Evolutionary conservation across 108 stramenopile species (phyloP), one percentile per base, ranked within the genome.

Genomic region (Bacterosira constricta): DNA sequence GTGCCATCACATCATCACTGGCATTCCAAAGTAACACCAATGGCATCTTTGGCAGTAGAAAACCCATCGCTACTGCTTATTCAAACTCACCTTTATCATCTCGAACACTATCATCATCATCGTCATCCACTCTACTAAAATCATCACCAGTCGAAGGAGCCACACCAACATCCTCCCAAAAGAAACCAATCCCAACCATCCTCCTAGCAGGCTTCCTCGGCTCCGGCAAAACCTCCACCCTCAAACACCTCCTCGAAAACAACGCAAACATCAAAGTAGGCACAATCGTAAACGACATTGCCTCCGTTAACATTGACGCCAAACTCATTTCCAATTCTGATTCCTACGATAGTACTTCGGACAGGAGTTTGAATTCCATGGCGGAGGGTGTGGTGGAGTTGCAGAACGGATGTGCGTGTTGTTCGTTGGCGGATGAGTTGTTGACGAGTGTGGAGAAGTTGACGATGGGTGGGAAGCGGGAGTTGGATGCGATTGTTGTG

Each of bases 241-340:
- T 99, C 42, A 85, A 90, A 65, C 82, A 97, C 66, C 44, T 99
- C 21, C 78, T 99, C 13, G 85, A 91, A 69, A 94, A 92, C 61
- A 78, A 71, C 17, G 79, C 86, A 51, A 77, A 83, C 5, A 49
- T 73, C 32, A 83, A 76, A 32, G 87, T 97, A 29, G 97, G 96
- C 11, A 87, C 98, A 1, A 91, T 99, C 51, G 98, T 99, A 60
- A 99, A 99, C 49, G 99, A 99, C 63, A 95, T 99, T 38, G 96
- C 95, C 11, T 72, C 76, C 7, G 89, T 99, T 7, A 99, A 99
- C 79, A 97, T 99, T 55, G 99, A 99, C 68, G 96, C 97, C 72
- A 96, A 96, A 57, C 85, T 99, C 7, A 64, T 97, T 11, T 18
- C 65, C 63, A 27, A 47, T 15, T 21, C 41, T 27, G 31, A 58